Conservation (phyloP, 768 basidiomycete genomes). For the Suillus cothurnatus region DNA sequence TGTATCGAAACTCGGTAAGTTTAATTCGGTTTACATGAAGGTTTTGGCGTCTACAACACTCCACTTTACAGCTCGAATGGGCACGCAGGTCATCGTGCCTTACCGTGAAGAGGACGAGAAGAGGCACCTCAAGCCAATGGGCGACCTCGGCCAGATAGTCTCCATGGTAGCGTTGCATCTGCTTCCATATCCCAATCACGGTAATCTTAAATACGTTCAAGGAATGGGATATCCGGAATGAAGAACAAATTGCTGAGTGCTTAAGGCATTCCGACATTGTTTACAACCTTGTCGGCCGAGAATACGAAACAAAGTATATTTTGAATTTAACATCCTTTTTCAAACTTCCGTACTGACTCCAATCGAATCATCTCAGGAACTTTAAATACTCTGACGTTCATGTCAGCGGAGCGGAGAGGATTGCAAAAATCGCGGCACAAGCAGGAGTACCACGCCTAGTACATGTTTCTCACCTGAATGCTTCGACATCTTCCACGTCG, state of each 20-base stretch:
- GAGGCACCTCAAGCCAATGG: slow-evolving; percentile 87
- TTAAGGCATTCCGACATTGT: slow-evolving; percentile 94
- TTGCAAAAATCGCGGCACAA: slow-evolving; percentile 80
- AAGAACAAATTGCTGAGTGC: slow-evolving; percentile 91
- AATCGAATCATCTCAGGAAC: slow-evolving; percentile 60
- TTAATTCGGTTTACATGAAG: slow-evolving; percentile 1
- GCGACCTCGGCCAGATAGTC: slow-evolving; percentile 95
- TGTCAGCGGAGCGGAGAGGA: slow-evolving; percentile 77
- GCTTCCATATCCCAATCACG: background rate
- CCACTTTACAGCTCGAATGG: slow-evolving; percentile 67
- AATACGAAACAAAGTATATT: slow-evolving; percentile 92
- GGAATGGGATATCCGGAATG: slow-evolving; percentile 96
- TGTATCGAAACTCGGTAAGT: slow-evolving; percentile 88
- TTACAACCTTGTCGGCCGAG: slow-evolving; percentile 92
- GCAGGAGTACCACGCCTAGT: slow-evolving; percentile 82
- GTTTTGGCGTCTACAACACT: slow-evolving; percentile 11
- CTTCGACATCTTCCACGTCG: slow-evolving; percentile 74
- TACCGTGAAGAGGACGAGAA: slow-evolving; percentile 96
- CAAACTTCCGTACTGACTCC: slow-evolving; percentile 11
- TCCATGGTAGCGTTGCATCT: slow-evolving; percentile 66
- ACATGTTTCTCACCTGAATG: slow-evolving; percentile 96
- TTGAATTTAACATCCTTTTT: slow-evolving; percentile 15
- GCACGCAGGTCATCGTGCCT: slow-evolving; percentile 92
- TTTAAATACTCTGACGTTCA: slow-evolving; percentile 83
- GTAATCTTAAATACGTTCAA: slow-evolving; percentile 32